Base-by-base conservation (phyloP, 345 rosid genomes). In the Limnanthes douglasii region DNA sequence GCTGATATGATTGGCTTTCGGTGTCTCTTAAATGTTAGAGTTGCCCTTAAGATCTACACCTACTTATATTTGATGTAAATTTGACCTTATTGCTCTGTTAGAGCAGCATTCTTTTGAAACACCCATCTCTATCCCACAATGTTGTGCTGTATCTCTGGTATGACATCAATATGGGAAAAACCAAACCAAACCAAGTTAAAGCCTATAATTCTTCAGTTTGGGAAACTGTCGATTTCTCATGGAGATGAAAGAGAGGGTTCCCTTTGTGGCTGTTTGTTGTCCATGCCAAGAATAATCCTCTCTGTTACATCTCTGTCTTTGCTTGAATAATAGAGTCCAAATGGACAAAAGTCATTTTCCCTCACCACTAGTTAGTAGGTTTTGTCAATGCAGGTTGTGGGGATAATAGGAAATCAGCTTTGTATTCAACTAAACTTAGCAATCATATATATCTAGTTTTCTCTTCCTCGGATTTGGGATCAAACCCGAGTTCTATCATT, bases 261-360 rank as follows among this genome's bases (percentile, higher is more conserved):
- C 37, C 32, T 27, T 36, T 31, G 2, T 26, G n/a, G 8, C 30
- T 2, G 11, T 26, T 26, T 2, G 8, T 6, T 26, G 3, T 2
- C 8, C 30, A 2, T 2, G 30, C 30, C 67, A 54, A 63, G 62
- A 51, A 59, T 67, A 24, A 27, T 36, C 24, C 38, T 32, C 18
- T 11, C n/a, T 13, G 35, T 50, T 43, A 56, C 59, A 56, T 60
- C 62, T 45, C 61, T 48, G 39, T 61, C 38, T n/a, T 36, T 66
- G 81, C 52, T 49, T 6, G 25, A 20, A 41, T 35, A 38, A 66
- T 30, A 34, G 61, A 66, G 54, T 49, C 68, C 68, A 64, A 42
- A 18, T 18, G 41, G 46, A 30, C 31, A 41, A 34, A 16, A 53
- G 80, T 66, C 76, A 51, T 64, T 70, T 65, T 84, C 95, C 46